Evolutionary conservation across 441 rosid genomes (phyloP), one percentile per base, ranked within the genome.

Genomic region (Bruguiera hainesii): DNA sequence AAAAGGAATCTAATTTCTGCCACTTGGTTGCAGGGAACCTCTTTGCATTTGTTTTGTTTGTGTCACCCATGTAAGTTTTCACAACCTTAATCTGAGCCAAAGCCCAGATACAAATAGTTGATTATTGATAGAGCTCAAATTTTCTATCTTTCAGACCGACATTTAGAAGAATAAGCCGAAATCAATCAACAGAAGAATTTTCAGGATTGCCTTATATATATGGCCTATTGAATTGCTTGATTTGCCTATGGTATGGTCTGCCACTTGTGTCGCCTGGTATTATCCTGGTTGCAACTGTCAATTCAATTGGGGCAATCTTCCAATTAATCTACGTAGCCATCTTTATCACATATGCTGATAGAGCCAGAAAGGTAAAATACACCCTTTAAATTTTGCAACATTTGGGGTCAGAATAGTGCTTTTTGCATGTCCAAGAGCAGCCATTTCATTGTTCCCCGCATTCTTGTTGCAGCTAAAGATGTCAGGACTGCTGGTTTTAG

Each of bases 161-260:
- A 56, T 85, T 85, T 69, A 78, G 77, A 70, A 83, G 93, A 79
- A 85, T 88, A 30, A 75, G 80, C 71, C 81, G 85, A 76, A 85
- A 82, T 71, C 73, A 65, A 28, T 84, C 90, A 10, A 88, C 93
- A 11, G 90, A 85, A 64, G 85, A 88, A 26, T 88, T 88, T 77
- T 88, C 89, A 2, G 93, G 93, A 51, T 74, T 84, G 82, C 93
- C 93, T 29, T 88, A 85, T 61, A 19, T 88, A 55, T 88, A 80
- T 65, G 69, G 81, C 20, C 81, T 88, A 25, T 70, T 88, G 76
- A 88, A 84, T 76, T 85, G 93, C 71, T 81, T 84, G 81, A 79
- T 88, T 53, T 82, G 85, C 57, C 74, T 77, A 6, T 88, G 90
- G 93, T 88, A 85, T 72, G 93, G 93, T 35, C 69, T 65, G 60